phyloP scores from a whole-genome alignment of 2,329 filamentous ascomycete genomes.

The Dactylonectria macrodidyma region DNA sequence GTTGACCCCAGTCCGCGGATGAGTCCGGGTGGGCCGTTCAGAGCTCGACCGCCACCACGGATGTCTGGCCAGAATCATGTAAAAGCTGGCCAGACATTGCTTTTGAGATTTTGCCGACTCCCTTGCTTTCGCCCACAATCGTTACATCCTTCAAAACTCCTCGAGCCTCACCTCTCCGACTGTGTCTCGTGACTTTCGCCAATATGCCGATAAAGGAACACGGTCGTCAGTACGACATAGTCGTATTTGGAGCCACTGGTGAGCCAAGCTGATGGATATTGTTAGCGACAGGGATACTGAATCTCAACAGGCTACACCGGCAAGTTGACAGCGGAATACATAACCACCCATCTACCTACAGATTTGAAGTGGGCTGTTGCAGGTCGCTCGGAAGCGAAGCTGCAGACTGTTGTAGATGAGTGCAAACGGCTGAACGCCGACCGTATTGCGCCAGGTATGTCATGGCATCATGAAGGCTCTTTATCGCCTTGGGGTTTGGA shows the following conservation, averaged over 20 bases:
- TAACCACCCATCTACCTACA: constrained; percentile 78
- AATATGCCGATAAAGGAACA: constrained; percentile 66
- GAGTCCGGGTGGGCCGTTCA: constrained; percentile 29
- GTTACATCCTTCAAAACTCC: background rate
- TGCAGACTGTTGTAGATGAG: constrained; percentile 77
- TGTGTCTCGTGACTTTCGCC: background rate
- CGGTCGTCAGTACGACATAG: constrained; percentile 68
- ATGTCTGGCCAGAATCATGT: constrained; percentile 24
- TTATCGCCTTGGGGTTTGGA: background rate
- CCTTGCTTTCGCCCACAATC: background rate
- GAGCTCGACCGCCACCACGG: constrained; percentile 17
- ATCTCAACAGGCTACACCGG: constrained; percentile 82
- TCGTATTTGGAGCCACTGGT: constrained; percentile 73
- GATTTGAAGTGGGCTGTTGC: constrained; percentile 90
- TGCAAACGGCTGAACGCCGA: constrained; percentile 78
- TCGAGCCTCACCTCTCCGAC: background rate
- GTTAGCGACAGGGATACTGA: constrained; percentile 25
- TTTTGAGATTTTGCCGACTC: constrained; percentile 13
- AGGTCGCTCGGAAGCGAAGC: constrained; percentile 83
- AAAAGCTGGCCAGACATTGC: constrained; percentile 28
- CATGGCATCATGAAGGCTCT: background rate
- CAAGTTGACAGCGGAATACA: constrained; percentile 81
- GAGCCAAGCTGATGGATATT: constrained; percentile 36
- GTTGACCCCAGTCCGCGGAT: constrained; percentile 10
- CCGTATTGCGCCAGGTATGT: constrained; percentile 77